Evolutionary conservation across 192 early-diverging fungal species (phyloP).

Genomic region (Jimgerdemannia flammicorona): DNA sequence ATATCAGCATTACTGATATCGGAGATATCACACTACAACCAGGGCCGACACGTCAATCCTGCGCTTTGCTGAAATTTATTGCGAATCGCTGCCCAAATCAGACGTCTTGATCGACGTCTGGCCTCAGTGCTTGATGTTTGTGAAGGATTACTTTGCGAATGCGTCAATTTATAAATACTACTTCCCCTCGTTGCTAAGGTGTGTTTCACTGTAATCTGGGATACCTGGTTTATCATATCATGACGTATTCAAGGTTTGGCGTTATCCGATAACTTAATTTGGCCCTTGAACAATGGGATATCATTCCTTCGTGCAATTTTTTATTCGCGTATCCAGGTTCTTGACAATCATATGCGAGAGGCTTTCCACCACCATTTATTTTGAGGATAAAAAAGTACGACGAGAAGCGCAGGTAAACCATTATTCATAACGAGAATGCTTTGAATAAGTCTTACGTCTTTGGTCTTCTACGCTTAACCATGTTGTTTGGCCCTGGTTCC

Average conservation of each 20-base stretch:
- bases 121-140: constrained; percentile 52
- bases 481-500: neutral
- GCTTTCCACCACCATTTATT: constrained; percentile 35
- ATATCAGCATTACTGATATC: too few relatives aligned
- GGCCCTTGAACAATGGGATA: too few relatives aligned
- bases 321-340: constrained; percentile 34
- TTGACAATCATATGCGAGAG: constrained; percentile 52
- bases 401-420: constrained; percentile 47
- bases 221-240: neutral
- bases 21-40: neutral
- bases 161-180: constrained; percentile 55
- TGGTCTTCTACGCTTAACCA: neutral
- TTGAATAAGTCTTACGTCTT: neutral
- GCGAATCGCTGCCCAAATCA: constrained; percentile 31
- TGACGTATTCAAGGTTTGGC: too few relatives aligned
- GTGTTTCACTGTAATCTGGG: neutral
- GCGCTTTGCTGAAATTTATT: constrained; percentile 63
- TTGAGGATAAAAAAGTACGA: constrained; percentile 61
- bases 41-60: constrained; percentile 65
- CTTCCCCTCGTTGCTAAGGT: constrained; percentile 55
- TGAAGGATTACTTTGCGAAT: constrained; percentile 59
- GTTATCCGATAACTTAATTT: too few relatives aligned
- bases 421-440: neutral
- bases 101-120: constrained; percentile 56
- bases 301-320: neutral